phyloP scores from a whole-genome alignment of 1,139 yeast genomes.

The Zygotorulaspora mrakii region DNA sequence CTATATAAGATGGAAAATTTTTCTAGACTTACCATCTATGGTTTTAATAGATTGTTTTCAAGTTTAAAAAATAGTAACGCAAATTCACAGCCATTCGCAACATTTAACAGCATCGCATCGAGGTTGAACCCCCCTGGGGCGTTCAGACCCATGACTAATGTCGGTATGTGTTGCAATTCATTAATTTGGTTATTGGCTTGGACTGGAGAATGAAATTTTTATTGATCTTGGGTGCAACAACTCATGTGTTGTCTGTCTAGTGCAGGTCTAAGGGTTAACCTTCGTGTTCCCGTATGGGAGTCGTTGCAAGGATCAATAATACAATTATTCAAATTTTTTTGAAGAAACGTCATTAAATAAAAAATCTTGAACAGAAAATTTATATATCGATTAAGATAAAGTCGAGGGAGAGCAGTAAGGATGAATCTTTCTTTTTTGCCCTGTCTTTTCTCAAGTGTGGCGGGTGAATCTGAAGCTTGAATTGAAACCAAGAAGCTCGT shows the following conservation, averaged over 20 bases:
- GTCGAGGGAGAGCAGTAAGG: too few species aligned
- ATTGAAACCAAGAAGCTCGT: slow-evolving; percentile 84
- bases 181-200: slow-evolving; percentile 39
- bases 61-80: slow-evolving; percentile 49
- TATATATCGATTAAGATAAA: too few species aligned
- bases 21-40: too few species aligned
- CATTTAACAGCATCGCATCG: slow-evolving; percentile 62
- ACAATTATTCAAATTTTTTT: slow-evolving; percentile 49
- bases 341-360: too few species aligned
- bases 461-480: slow-evolving; percentile 56
- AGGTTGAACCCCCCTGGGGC: slow-evolving; percentile 71
- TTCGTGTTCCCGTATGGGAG: slow-evolving; percentile 83
- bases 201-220: slow-evolving; percentile 59
- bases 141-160: slow-evolving; percentile 75
- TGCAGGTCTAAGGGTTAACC: slow-evolving; percentile 63
- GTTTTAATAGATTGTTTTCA: too few species aligned
- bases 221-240: slow-evolving; percentile 82
- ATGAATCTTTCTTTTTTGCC: slow-evolving; percentile 7
- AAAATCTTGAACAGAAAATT: background rate
- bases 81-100: slow-evolving; percentile 63
- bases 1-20: too few species aligned
- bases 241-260: slow-evolving; percentile 50
- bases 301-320: slow-evolving; percentile 71
- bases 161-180: slow-evolving; percentile 52
- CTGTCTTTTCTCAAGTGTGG: slow-evolving; percentile 1